Percentiles rank a stretch among this genome's conserved stretches.
Conservation (phyloP, 1,284 basidiomycete species). For the Amylostereum chailletii region DNA sequence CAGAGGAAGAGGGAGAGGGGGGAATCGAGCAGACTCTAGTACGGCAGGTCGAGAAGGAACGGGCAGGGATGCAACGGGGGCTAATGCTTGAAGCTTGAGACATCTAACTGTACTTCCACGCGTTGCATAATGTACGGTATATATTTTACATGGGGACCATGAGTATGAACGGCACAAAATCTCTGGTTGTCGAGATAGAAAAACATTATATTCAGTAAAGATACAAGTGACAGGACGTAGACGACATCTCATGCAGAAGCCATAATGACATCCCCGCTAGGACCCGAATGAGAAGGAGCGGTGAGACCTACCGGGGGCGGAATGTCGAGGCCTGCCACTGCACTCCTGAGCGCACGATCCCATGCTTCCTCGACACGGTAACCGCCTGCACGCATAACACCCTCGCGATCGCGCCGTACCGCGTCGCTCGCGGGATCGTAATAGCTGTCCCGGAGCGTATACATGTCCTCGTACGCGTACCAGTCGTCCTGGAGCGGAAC, state of each 20-base stretch:
- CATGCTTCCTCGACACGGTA: slow-evolving; percentile 79
- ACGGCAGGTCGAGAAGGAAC: neutral
- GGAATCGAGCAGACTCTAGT: neutral
- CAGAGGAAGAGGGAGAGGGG: neutral
- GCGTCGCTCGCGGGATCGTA: slow-evolving; percentile 68
- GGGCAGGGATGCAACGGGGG: neutral
- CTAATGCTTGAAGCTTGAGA: neutral
- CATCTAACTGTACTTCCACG: too few relatives aligned
- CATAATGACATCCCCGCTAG: slow-evolving; percentile 30
- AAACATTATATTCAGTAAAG: too few relatives aligned
- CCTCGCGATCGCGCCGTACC: slow-evolving; percentile 67
- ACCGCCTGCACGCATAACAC: slow-evolving; percentile 79
- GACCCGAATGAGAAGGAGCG: slow-evolving; percentile 1
- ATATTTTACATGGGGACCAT: too few relatives aligned
- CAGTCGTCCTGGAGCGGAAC: slow-evolving; percentile 67
- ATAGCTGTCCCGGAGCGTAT: slow-evolving; percentile 44
- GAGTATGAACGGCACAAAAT: too few relatives aligned
- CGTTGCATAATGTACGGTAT: too few relatives aligned
- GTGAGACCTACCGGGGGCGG: slow-evolving; percentile 24
- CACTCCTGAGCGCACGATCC: slow-evolving; percentile 73
- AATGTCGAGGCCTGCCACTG: slow-evolving; percentile 70
- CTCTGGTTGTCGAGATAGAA: too few relatives aligned
- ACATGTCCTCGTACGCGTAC: slow-evolving; percentile 69
- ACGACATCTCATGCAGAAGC: slow-evolving; percentile 16
- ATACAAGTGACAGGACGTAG: too few relatives aligned